Conservation (phyloP, 805 yeast species). For the Pichia manshurica region DNA sequence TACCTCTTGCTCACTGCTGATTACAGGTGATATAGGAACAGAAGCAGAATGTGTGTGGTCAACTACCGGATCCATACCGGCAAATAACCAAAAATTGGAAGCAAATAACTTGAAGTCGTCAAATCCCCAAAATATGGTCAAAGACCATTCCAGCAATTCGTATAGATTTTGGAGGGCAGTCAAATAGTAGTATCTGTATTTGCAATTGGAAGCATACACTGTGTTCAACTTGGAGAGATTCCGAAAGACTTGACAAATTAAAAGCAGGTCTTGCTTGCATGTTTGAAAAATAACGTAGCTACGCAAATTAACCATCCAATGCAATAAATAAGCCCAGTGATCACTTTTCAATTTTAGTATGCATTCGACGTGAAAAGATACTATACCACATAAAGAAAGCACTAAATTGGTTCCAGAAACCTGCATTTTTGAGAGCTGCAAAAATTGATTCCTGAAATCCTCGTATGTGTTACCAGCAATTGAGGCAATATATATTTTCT, state of each 20-base stretch:
- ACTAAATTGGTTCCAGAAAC: neutral
- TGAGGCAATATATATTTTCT: constrained; percentile 19
- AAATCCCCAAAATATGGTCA: constrained; percentile 19
- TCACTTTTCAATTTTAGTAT: constrained; percentile 5
- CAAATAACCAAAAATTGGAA: constrained; percentile 9
- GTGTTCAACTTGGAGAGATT: constrained; percentile 12
- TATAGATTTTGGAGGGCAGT: constrained; percentile 16
- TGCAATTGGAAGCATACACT: neutral
- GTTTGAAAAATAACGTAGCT: constrained; percentile 8
- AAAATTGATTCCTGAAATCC: constrained; percentile 17
- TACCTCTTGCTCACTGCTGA: no score
- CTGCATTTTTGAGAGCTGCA: constrained; percentile 4
- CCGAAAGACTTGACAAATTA: constrained; percentile 17
- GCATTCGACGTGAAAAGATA: constrained; percentile 18
- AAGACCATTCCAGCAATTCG: constrained; percentile 16
- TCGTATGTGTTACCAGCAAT: constrained; percentile 12
- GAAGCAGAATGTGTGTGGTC: no score
- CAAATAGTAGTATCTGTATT: constrained; percentile 12
- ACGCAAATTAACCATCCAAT: constrained; percentile 21
- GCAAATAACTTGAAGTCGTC: constrained; percentile 16
- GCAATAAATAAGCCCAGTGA: constrained; percentile 25
- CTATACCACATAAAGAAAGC: constrained; percentile 11
- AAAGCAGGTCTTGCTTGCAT: constrained; percentile 17
- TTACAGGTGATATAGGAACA: no score
- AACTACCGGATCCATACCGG: constrained; percentile 11